Evolutionary conservation across 2,329 filamentous ascomycete species (phyloP).

Genomic region (Myriosclerotinia duriaeana): DNA sequence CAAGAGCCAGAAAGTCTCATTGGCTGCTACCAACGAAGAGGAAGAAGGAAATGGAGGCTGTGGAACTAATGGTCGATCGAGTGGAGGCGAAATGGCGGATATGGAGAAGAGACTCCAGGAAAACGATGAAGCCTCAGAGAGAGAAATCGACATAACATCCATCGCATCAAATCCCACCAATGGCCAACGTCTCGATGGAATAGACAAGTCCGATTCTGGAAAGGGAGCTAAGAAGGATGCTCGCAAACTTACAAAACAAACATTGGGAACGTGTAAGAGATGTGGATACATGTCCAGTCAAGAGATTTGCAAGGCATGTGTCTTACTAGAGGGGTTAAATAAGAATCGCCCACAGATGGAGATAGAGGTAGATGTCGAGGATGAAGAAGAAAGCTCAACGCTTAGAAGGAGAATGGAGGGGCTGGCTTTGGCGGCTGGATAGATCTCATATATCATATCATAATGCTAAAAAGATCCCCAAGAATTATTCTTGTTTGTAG

Average conservation of each 20-base stretch:
- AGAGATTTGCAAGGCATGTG: conserved; percentile 89
- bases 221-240: conserved; percentile 36
- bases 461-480: conserved; percentile 8
- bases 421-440: conserved; percentile 44
- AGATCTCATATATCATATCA: conserved; percentile 23
- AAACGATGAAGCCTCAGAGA: conserved; percentile 58
- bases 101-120: conserved; percentile 73
- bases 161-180: conserved; percentile 27
- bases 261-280: conserved; percentile 76
- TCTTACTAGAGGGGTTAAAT: conserved; percentile 84
- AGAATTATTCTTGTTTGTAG: neutral
- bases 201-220: conserved; percentile 39
- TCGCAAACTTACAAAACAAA: conserved; percentile 57
- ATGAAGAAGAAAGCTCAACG: conserved; percentile 52
- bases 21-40: conserved; percentile 39
- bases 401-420: conserved; percentile 51
- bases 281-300: conserved; percentile 98
- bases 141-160: conserved; percentile 66
- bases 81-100: conserved; percentile 75
- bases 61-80: conserved; percentile 66
- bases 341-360: conserved; percentile 66
- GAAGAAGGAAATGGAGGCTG: conserved; percentile 67
- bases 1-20: conserved; percentile 45
- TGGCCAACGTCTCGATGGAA: conserved; percentile 35
- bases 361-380: conserved; percentile 45